These are phyloP conservation scores for Vicia sativa DNA, from an alignment of 306 rosid genomes.

Conservation along the genomic window DNA sequence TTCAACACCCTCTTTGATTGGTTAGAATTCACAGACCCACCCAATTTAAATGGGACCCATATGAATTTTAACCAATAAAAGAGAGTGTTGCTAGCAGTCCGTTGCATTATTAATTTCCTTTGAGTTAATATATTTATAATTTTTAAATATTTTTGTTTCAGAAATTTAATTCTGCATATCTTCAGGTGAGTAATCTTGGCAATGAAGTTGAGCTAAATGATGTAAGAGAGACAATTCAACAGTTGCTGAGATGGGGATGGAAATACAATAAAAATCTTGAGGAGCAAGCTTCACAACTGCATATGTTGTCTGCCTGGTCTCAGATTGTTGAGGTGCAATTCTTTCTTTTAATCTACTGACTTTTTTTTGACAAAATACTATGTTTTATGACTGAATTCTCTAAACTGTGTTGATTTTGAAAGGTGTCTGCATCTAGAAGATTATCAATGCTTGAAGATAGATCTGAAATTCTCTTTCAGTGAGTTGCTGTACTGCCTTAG, in stretches of 20 bases:
- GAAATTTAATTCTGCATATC: conserved; percentile 72
- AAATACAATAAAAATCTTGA: conserved; percentile 94
- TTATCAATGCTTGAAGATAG: conserved; percentile 80
- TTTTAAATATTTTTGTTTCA: conserved; percentile 44
- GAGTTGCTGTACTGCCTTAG: conserved; percentile 41
- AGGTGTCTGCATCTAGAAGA: conserved; percentile 90
- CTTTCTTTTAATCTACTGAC: conserved; percentile 29
- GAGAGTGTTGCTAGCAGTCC: no score
- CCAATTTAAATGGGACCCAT: no score
- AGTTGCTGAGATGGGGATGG: conserved; percentile 98
- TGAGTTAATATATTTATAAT: conserved; percentile 18
- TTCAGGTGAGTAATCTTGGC: conserved; percentile 64
- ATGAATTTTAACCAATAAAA: no score
- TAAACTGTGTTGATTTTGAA: conserved; percentile 37
- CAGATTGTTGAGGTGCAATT: conserved; percentile 85
- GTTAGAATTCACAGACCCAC: no score
- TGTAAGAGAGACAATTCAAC: conserved; percentile 77
- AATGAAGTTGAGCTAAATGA: conserved; percentile 76
- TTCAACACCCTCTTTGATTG: no score
- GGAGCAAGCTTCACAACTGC: conserved; percentile 99
- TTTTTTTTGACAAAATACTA: background rate
- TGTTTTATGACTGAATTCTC: conserved; percentile 36
- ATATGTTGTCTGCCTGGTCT: conserved; percentile 96
- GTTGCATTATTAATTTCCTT: conserved; percentile 16
- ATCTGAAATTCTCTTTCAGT: conserved; percentile 88